Evolutionary conservation across 1,139 yeast species (phyloP), one percentile per base, ranked within the genome.

Genomic region (Candida gigantensis): DNA sequence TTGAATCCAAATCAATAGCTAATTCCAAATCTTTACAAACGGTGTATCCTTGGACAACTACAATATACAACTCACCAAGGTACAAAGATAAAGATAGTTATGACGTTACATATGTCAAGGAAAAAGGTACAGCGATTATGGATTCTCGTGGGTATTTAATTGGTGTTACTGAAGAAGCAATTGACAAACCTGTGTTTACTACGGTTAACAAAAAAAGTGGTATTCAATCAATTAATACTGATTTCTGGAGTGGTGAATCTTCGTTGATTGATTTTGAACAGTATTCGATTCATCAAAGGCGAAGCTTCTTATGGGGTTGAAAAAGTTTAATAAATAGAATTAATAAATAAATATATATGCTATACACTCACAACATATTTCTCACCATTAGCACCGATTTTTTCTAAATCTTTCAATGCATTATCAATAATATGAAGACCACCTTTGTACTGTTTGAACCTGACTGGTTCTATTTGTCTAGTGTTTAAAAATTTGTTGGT

Each of bases 351-450:
- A 4, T 10, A 12, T 5, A 14, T 12, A n/a, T 10, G 16, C 34
- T 40, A 41, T 24, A 52, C 32, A 41, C 50, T 45, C 17, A 64
- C 72, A 8, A 68, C 65, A 42, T 61, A 68, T 43, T 69, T 69
- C 36, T 68, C 74, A 14, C 65, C 70, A 31, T 60, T 62, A 4
- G 75, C 74, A 4, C 75, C 74, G 14, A 47, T 47, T 13, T 43
- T 50, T 40, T 70, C 75, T 31, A 70, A 46, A 33, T 67, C 72
- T 21, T 51, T 47, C 21, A 70, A 47, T 1, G 73, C 76, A 17
- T 49, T 47, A 19, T 52, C 52, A 17, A 70, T 59, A 3, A 59
- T 58, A 24, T 53, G 60, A 43, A 59, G 45, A 17, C 57, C 63
- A 18, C 73, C 73, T 13, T 55, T 51, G 41, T 65, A 69, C 2